Conservation (phyloP, 176 grass and related monocot genomes). For the Puya raimondii region DNA sequence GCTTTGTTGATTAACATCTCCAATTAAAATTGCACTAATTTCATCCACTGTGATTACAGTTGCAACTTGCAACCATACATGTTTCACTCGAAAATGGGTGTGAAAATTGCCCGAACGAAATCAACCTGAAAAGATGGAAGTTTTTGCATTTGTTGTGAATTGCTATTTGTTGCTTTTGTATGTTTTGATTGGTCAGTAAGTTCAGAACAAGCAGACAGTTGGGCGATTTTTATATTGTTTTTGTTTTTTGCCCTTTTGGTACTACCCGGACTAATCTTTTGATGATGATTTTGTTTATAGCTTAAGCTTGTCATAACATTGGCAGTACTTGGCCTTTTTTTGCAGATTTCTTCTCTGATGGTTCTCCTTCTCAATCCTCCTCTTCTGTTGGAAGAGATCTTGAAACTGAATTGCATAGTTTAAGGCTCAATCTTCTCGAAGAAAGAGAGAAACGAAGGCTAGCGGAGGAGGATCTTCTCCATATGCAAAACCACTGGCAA, state of each 20-base stretch:
- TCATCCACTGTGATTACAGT: too few species aligned
- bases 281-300: neutral
- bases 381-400: neutral
- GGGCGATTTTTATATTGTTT: neutral
- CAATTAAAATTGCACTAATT: too few species aligned
- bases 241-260: neutral
- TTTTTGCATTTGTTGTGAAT: too few species aligned
- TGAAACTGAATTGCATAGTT: constrained; percentile 10
- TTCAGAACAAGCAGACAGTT: too few species aligned
- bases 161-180: too few species aligned
- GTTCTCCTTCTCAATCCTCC: neutral
- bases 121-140: too few species aligned
- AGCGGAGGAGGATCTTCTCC: constrained; percentile 10
- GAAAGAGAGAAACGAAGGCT: constrained; percentile 12
- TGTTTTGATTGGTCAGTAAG: too few species aligned
- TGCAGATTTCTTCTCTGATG: constrained; percentile 12
- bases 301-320: neutral
- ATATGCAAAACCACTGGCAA: constrained; percentile 18
- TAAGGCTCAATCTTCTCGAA: constrained; percentile 6
- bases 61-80: too few species aligned
- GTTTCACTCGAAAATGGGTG: too few species aligned
- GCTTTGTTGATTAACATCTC: too few species aligned
- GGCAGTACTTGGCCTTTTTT: neutral
- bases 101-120: too few species aligned
- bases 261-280: neutral